Base-by-base conservation (phyloP, 768 basidiomycete species). In the Ramaria sp. region DNA sequence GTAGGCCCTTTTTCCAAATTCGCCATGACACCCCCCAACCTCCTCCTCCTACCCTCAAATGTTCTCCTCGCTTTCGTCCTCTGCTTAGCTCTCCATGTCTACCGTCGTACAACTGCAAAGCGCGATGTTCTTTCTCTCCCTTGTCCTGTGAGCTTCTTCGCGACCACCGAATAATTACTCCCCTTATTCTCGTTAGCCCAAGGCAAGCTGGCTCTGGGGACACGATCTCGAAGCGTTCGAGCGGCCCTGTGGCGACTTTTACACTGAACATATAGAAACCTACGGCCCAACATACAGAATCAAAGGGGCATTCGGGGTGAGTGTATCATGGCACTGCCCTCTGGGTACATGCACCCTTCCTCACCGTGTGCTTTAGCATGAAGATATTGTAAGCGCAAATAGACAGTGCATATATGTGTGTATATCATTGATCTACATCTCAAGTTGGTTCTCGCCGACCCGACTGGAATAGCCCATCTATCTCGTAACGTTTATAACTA, bases 381-480 rank as follows among this genome's bases (percentile, higher is more conserved):
- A 32, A 8, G 42, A 56, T 18, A 56, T 48, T 20, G 57, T 50
- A 4, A 24, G 36, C 8, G 25, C 18, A 41, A 49, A 20, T 42
- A 39, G 25, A 28, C 7, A 6, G 32, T 44, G 6, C 16, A 37
- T 16, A 18, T 27, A 49, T 4, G 28, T n/a, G 5, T 49, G 27
- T 27, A 16, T 18, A 45, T 6, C 42, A 28, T 38, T 27, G 9
- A 20, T 36, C 12, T 38, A 22, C 43, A 10, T 16, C 16, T 18
- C 25, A 24, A 63, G 64, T 60, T 63, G 9, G 59, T 62, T 5
- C 38, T 60, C 13, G 22, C 56, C 27, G 64, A 65, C 25, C 63
- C 63, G 5, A 52, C 25, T 2, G 62, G 56, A 18, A 54, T 63
- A 25, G 30, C 62, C 3, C 59, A 65, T 48, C 22, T 59, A 30